Base-by-base conservation (phyloP, 2,329 filamentous ascomycete genomes). In the Byssoonygena ceratinophila region DNA sequence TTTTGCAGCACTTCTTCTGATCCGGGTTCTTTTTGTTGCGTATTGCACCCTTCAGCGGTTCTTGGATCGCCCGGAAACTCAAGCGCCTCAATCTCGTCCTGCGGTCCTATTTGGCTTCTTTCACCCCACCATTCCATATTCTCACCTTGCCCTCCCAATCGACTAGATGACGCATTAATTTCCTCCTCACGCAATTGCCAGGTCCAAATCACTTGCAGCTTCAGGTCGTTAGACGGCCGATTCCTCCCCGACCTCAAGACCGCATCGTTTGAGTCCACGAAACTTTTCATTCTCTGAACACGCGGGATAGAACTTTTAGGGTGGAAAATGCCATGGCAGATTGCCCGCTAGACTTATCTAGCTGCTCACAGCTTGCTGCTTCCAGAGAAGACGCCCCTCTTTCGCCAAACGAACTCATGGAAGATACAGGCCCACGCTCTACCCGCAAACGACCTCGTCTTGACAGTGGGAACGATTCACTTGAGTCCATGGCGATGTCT, bases 371-470 rank as follows among this genome's bases (percentile, higher is more conserved):
- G 27, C 64, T 66, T 67, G 27, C 44, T 46, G 25, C 41, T 31
- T 25, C 46, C 14, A 27, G 20, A 44, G 39, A 66, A 63, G 61
- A 60, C 61, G 58, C 59, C 58, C 62, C 57, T 60, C 36, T 44
- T 20, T 43, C 46, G 20, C 48, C 54, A 52, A 58, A 61, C 58
- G 64, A 66, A 59, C 61, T 60, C 58, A 71, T 71, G 69, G 69
- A 71, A 65, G 69, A 71, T 56, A 58, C 57, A 53, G 60, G 66
- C 52, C 60, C 65, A 29, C 64, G 68, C 55, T 62, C 63, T 40
- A 70, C 66, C 48, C 67, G 71, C 57, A 74, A 74, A 66, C 71
- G 72, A 55, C 72, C 71, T 57, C 71, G 71, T 61, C 68, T 74
- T 52, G 71, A 74, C 59, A 71, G 69, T 62, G 71, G 70, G 57